Evolutionary conservation across 2,329 filamentous ascomycete species (phyloP).

Genomic region (Escovopsis sp.): DNA sequence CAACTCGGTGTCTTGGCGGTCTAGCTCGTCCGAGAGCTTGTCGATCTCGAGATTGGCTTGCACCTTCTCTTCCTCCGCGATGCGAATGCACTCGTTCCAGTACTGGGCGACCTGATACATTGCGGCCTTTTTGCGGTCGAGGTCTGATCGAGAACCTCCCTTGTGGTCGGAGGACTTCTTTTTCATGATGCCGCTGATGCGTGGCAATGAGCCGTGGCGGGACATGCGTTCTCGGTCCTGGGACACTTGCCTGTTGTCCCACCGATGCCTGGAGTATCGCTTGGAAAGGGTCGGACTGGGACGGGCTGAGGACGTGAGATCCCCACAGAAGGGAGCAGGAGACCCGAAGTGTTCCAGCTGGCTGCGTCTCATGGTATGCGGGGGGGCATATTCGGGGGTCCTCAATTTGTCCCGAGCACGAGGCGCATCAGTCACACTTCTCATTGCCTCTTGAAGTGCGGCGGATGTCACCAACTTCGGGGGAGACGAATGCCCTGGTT

Average conservation of each 20-base stretch:
- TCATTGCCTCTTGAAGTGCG: no score
- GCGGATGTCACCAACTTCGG: no score
- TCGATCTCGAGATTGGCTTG: conserved; percentile 13
- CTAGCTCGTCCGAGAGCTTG: conserved; percentile 12
- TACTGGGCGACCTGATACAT: conserved; percentile 18
- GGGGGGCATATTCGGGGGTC: neutral
- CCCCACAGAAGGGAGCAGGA: conserved; percentile 15
- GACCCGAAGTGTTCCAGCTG: conserved; percentile 3
- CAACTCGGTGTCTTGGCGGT: conserved; percentile 8
- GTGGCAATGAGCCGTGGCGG: conserved; percentile 12
- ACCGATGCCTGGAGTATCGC: neutral
- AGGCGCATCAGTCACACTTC: no score
- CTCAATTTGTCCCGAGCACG: neutral
- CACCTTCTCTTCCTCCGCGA: conserved; percentile 15
- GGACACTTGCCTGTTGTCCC: neutral
- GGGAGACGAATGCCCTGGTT: neutral
- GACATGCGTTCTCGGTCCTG: neutral
- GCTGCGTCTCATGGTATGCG: neutral
- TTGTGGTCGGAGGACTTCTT: conserved; percentile 12
- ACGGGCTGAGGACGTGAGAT: conserved; percentile 15
- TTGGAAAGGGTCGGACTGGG: conserved; percentile 8
- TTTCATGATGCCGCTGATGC: conserved; percentile 18
- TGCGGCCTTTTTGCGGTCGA: conserved; percentile 13
- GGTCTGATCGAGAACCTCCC: conserved; percentile 4
- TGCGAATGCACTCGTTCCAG: conserved; percentile 20